phyloP scores from a whole-genome alignment of 495 filamentous ascomycete genomes.

The Talaromyces adpressus region DNA sequence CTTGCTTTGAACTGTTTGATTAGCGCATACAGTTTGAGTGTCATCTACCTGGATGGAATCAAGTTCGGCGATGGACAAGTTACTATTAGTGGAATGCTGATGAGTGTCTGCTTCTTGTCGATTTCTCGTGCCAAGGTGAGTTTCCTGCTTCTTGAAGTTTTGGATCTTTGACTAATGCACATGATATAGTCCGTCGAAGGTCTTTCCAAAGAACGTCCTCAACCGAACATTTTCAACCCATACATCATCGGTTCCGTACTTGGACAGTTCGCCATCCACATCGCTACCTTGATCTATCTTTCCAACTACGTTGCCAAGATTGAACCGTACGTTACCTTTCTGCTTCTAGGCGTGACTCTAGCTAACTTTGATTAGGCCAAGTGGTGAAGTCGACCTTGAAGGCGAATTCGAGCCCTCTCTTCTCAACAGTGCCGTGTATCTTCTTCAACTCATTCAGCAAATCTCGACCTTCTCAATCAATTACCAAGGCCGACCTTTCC shows the following conservation, averaged over 20 bases:
- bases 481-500: constrained; percentile 97
- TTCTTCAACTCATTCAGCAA: constrained; percentile 97
- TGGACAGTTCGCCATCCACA: constrained; percentile 95
- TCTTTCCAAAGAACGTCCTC: constrained; percentile 92
- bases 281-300: constrained; percentile 89
- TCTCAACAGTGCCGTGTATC: constrained; percentile 94
- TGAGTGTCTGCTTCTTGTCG: constrained; percentile 98
- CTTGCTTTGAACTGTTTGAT: constrained; percentile 97
- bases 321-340: constrained; percentile 60
- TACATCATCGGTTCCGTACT: constrained; percentile 99
- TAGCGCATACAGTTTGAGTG: constrained; percentile 93
- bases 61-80: constrained; percentile 99
- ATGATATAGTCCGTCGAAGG: constrained; percentile 70
- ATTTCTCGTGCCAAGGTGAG: constrained; percentile 85
- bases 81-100: constrained; percentile 98
- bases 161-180: constrained; percentile 16
- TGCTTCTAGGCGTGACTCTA: neutral
- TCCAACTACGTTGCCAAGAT: constrained; percentile 77
- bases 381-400: constrained; percentile 77
- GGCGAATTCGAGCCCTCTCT: constrained; percentile 91
- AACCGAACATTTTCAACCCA: constrained; percentile 97
- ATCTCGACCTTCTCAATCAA: constrained; percentile 99
- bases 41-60: constrained; percentile 96
- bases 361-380: constrained; percentile 46
- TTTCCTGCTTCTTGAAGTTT: neutral